Base-by-base conservation (phyloP, 1,284 basidiomycete species). In the Rhodotorula sp. region DNA sequence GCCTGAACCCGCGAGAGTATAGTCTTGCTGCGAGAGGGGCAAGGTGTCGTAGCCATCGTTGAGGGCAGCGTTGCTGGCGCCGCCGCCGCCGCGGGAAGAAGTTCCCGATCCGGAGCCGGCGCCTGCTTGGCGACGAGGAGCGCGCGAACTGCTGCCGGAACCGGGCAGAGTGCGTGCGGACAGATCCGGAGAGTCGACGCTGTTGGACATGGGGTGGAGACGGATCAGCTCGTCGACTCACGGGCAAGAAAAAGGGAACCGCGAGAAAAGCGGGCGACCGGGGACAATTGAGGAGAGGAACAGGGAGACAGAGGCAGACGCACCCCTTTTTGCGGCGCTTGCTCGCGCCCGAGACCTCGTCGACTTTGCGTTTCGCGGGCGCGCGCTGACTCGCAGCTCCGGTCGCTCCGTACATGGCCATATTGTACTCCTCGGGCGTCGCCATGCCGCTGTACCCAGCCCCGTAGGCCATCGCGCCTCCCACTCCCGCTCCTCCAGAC, bases 251-350 rank as follows among this genome's bases (percentile, higher is more conserved):
- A 31, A 34, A 16, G 16, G 0, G 52, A 59, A 18, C 16, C 20
- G 23, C 29, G 20, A 57, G 43, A 26, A 14, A n/a, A 16, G 56
- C 5, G 29, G 52, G 29, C 29, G 6, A 56, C n/a, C n/a, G 51
- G n/a, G 18, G 34, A 26, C n/a, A 3, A 14, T n/a, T 43, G n/a
- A 26, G 16, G 15, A 10, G 5, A 34, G 15, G 3, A 31, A 34
- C 21, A 26, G 23, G 2, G 39, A 54, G 20, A 34, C 8, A 43
- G 7, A 15, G 34, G 43, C 16, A 0, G 10, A 69, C 75, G 39
- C 51, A 76, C 75, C 68, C 65, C 62, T 74, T 76, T 64, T 76
- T 76, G 26, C 70, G 63, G 26, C 70, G 61, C 65, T 76, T 76
- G 34, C 65, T 70, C n/a, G 60, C 68, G 10, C 68, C 73, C 0